Evolutionary conservation across 352 stramenopile species (phyloP).

Genomic region (Globisporangium parvum): DNA sequence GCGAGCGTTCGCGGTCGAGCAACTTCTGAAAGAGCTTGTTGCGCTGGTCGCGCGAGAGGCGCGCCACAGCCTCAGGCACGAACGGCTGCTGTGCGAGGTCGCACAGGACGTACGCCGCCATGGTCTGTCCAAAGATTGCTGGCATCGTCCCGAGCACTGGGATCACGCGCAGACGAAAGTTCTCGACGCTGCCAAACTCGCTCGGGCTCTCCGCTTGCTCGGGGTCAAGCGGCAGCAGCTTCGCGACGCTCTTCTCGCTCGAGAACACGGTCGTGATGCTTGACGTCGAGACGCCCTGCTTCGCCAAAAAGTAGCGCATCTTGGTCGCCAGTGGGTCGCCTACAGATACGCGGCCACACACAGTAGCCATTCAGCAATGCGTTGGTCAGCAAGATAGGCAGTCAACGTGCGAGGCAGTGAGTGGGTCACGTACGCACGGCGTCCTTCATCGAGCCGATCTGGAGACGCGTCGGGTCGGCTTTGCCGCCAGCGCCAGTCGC

Average conservation of each 20-base stretch:
- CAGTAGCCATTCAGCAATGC: background rate
- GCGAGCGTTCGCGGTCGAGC: conserved; percentile 63
- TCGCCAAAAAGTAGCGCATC: conserved; percentile 93
- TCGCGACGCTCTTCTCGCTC: conserved; percentile 95
- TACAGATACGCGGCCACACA: conserved; percentile 6
- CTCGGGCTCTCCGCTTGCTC: conserved; percentile 85
- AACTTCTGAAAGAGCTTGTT: conserved; percentile 84
- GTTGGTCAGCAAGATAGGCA: background rate
- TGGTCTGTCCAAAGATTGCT: conserved; percentile 96
- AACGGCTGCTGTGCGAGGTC: conserved; percentile 91
- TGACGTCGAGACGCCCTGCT: conserved; percentile 57
- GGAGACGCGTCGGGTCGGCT: conserved; percentile 93
- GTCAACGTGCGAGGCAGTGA: background rate
- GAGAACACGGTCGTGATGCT: conserved; percentile 89
- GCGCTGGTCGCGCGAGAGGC: conserved; percentile 75
- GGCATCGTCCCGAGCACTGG: conserved; percentile 93
- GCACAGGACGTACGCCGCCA: conserved; percentile 93
- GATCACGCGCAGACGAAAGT: conserved; percentile 95
- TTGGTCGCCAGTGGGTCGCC: conserved; percentile 94
- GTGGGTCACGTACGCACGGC: conserved; percentile 56
- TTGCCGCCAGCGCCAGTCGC: conserved; percentile 93
- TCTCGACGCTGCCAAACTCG: conserved; percentile 95
- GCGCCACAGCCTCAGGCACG: conserved; percentile 53
- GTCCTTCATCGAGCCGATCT: conserved; percentile 95
- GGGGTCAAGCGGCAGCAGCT: conserved; percentile 92